Evolutionary conservation across 208 protist species (phyloP), one percentile per base, ranked within the genome.

Genomic region (Crithidia bombi): DNA sequence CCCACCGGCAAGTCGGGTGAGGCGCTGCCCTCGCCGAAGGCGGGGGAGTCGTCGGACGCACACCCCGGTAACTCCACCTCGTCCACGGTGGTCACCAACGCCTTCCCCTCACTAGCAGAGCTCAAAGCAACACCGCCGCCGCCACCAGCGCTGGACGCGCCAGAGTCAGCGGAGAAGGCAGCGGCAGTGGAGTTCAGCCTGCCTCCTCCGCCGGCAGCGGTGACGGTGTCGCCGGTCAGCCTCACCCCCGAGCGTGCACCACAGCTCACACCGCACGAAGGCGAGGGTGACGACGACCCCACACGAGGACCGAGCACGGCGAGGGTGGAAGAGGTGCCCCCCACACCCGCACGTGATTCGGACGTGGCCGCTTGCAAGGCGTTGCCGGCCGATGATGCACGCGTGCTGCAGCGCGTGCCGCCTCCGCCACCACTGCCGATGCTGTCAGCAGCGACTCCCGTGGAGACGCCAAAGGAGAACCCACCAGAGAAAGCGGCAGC

Each of bases 301-400:
- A 61, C 69, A 30, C 62, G 61, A 14, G 61, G 56, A 3, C 44
- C 52, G 12, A 81, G 71, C 61, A 78, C 57, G 15, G 71, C 66
- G 9, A 69, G 49, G 11, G 50, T 81, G 15, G 61, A 81, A 47
- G 79, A 84, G 67, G 72, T 82, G 50, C 71, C 71, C 2, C 71
- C 71, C 12, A 70, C 71, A 5, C 69, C 64, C 15, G 39, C 64
- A 21, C 51, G 44, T 5, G 66, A 82, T 28, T 39, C 46, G 10
- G 39, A 28, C 19, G 47, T 30, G 51, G 57, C 28, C 9, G 38
- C 28, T 12, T 30, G 39, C 15, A 65, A 50, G 71, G 49, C 36
- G 9, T 54, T 74, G 19, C 46, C 71, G 11, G 62, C 66, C 28
- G 69, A 82, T 49, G 69, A 77, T 25, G 64, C 55, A 30, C 62